A percentile compares a stretch with the other conserved stretches of the same genome.
Conservation (phyloP, 2,329 filamentous ascomycete genomes). For the Aspergillus ibericus region DNA sequence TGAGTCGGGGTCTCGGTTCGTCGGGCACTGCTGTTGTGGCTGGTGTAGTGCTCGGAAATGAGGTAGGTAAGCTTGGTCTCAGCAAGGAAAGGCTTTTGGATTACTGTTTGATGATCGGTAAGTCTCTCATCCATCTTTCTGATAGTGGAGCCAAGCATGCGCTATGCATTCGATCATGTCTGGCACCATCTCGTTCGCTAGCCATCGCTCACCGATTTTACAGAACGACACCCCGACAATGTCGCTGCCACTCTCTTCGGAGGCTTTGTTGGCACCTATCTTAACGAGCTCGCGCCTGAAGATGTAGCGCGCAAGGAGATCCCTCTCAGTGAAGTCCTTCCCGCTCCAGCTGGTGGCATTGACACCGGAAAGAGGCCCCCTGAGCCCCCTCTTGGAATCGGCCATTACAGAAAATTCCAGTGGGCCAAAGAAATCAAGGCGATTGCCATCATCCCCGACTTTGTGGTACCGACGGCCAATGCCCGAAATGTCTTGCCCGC, state of each 20-base stretch:
- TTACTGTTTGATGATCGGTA: conserved; percentile 95
- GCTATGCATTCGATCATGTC: conserved; percentile 1
- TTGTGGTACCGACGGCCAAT: conserved; percentile 91
- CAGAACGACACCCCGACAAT: conserved; percentile 83
- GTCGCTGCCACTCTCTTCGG: conserved; percentile 93
- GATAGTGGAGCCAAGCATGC: background rate
- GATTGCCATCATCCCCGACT: conserved; percentile 92
- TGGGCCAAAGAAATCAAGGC: conserved; percentile 97
- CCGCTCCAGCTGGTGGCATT: conserved; percentile 82
- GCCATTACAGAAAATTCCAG: conserved; percentile 91
- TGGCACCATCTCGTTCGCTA: background rate
- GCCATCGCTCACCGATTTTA: conserved; percentile 17
- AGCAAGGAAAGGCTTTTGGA: conserved; percentile 83
- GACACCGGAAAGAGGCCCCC: conserved; percentile 87
- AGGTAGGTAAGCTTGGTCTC: conserved; percentile 77
- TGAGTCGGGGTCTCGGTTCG: conserved; percentile 89
- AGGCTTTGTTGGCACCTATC: conserved; percentile 93
- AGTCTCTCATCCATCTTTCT: conserved; percentile 22
- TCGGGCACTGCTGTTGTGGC: conserved; percentile 94
- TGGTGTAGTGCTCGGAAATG: conserved; percentile 88
- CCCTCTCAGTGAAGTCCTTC: conserved; percentile 88
- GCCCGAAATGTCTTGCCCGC: conserved; percentile 82
- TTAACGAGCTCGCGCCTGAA: conserved; percentile 86
- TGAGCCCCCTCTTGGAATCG: conserved; percentile 86
- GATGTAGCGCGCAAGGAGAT: conserved; percentile 91